phyloP scores from a whole-genome alignment of 2,329 filamentous ascomycete genomes.

The Alternaria sp. region DNA sequence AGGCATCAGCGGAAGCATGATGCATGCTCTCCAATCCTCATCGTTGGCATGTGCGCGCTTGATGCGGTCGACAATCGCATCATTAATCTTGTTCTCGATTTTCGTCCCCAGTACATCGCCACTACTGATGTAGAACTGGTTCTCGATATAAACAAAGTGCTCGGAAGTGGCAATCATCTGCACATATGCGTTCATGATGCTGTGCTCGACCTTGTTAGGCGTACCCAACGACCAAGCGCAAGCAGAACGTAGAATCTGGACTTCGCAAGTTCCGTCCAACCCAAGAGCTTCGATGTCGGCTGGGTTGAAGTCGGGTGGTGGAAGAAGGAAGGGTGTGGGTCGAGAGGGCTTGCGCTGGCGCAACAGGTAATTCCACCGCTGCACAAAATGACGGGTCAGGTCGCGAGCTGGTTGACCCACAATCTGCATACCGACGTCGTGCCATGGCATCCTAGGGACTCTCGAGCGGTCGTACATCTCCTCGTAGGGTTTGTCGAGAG shows the following conservation, averaged over 20 bases:
- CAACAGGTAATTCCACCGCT: slow-evolving; percentile 96
- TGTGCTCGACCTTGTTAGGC: slow-evolving; percentile 82
- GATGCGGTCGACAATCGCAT: slow-evolving; percentile 91
- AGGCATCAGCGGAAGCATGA: slow-evolving; percentile 95
- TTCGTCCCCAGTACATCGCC: slow-evolving; percentile 86
- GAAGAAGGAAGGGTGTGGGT: slow-evolving; percentile 90
- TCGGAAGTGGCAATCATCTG: slow-evolving; percentile 95
- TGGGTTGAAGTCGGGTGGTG: slow-evolving; percentile 88
- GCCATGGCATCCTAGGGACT: slow-evolving; percentile 96
- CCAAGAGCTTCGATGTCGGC: slow-evolving; percentile 88
- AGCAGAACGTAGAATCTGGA: slow-evolving; percentile 92
- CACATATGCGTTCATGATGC: slow-evolving; percentile 94
- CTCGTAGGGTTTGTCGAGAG: slow-evolving; percentile 91
- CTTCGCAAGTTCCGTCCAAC: slow-evolving; percentile 91
- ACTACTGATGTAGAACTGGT: slow-evolving; percentile 97
- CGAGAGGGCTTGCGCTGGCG: slow-evolving; percentile 91
- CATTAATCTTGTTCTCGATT: slow-evolving; percentile 92
- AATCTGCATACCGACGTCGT: slow-evolving; percentile 97
- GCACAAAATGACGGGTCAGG: slow-evolving; percentile 93
- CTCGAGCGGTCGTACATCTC: slow-evolving; percentile 97
- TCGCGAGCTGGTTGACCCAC: slow-evolving; percentile 95
- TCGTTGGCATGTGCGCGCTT: slow-evolving; percentile 82
- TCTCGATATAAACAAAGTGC: slow-evolving; percentile 98
- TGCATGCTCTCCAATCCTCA: slow-evolving; percentile 88
- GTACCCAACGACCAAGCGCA: slow-evolving; percentile 92